A percentile compares a stretch with the other conserved stretches of the same genome.
phyloP scores from a whole-genome alignment of 1,139 yeast species.

The Starmera stellimalicola region DNA sequence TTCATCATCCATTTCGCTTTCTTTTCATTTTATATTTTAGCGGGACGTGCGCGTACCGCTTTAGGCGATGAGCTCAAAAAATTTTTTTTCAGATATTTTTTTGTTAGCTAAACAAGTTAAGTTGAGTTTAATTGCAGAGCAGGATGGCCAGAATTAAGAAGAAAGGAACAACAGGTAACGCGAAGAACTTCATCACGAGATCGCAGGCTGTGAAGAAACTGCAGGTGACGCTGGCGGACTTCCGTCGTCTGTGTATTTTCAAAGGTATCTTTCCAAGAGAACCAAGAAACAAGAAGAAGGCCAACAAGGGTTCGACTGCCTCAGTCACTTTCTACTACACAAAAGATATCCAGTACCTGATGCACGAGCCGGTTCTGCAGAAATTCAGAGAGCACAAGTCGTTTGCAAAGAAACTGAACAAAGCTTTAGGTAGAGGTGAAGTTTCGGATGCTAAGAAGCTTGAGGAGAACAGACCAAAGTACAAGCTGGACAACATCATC shows the following conservation, averaged over 20 bases:
- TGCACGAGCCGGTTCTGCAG: constrained; percentile 89
- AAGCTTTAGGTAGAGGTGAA: constrained; percentile 89
- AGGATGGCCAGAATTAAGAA: constrained; percentile 42
- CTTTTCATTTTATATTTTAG: neutral
- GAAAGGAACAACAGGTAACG: constrained; percentile 83
- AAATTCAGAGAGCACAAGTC: constrained; percentile 95
- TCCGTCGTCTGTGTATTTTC: constrained; percentile 93
- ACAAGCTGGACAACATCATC: constrained; percentile 81
- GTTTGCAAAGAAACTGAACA: constrained; percentile 82
- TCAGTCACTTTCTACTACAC: constrained; percentile 91
- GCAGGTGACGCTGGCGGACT: constrained; percentile 94
- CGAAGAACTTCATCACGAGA: constrained; percentile 86
- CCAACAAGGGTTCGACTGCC: constrained; percentile 94
- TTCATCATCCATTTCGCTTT: too few species aligned
- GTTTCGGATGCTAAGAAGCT: constrained; percentile 79
- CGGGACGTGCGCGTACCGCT: neutral
- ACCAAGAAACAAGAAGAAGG: constrained; percentile 92
- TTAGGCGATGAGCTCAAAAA: constrained; percentile 1
- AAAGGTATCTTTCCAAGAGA: constrained; percentile 96
- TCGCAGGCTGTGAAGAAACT: constrained; percentile 90
- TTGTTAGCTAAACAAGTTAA: neutral
- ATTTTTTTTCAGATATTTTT: neutral
- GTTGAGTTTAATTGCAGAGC: neutral
- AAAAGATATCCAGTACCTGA: constrained; percentile 87
- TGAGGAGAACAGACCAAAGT: constrained; percentile 73